Evolutionary conservation across 768 basidiomycete species (phyloP), one percentile per base, ranked within the genome.

Genomic region (Clathrus columnatus): DNA sequence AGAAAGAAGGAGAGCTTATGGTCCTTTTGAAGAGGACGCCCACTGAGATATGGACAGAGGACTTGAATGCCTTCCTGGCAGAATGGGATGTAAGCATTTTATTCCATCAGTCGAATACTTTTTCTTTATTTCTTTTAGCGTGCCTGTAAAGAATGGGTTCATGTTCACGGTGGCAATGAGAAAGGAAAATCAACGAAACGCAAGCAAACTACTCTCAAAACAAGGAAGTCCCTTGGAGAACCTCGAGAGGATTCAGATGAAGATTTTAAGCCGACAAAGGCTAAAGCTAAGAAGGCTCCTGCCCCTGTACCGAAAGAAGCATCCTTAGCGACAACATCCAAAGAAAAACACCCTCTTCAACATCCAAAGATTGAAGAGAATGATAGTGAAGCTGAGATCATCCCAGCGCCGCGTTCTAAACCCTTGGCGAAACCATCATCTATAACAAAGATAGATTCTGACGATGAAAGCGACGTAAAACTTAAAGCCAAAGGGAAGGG

Each of bases 21-120:
- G 72, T 64, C 3, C 75, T 98, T 32, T 81, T 97, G 20, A 80
- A 85, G 59, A 83, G 84, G 57, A 81, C 82, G 0, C 90, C 92
- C 0, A 82, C 80, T 57, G 80, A 87, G 59, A 73, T 99, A 60
- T 99, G 95, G 95, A 88, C 91, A 62, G 72, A 74, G 7, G 95
- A 99, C 63, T 73, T 99, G 17, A 91, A 96, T 61, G 71, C 67
- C 32, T 94, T 98, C 76, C 67, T 91, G 42, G 76, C 69, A 26
- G 83, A 87, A 66, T 97, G 92, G 92, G 78, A 87, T 70, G 94
- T 88, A 60, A 59, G 85, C 73, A 11, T 56, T 36, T 14, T 17
- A 17, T 42, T 18, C 23, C 59, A 30, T 23, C 30, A 7, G 53
- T 17, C 44, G 5, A 23, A 7, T 17, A 16, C 5, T 24, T 18